phyloP scores from a whole-genome alignment of 352 stramenopile species.

The Phytophthora tentaculata region DNA sequence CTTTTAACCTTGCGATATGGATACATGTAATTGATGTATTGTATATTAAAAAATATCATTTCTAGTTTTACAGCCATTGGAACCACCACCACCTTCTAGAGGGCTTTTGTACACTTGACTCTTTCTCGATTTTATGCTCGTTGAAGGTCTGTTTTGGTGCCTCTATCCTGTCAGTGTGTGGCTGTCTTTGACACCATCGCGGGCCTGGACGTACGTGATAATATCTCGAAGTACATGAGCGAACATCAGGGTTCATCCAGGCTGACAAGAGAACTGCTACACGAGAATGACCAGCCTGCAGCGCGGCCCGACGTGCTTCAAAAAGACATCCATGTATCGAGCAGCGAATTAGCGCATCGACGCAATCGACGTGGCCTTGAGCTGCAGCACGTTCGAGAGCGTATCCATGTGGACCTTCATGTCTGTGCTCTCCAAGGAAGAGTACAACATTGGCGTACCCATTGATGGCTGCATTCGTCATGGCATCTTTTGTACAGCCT shows the following conservation, averaged over 20 bases:
- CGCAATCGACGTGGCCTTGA: conserved; percentile 31
- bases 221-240: conserved; percentile 25
- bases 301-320: conserved; percentile 35
- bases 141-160: not conserved
- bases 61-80: conserved; percentile 23
- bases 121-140: conserved; percentile 9
- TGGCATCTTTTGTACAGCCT: conserved; percentile 45
- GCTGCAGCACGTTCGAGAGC: conserved; percentile 37
- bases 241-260: conserved; percentile 41
- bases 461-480: conserved; percentile 42
- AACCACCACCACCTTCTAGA: conserved; percentile 36
- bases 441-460: conserved; percentile 34
- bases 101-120: conserved; percentile 12
- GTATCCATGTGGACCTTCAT: conserved; percentile 39
- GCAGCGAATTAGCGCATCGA: conserved; percentile 39
- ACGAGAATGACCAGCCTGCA: conserved; percentile 35
- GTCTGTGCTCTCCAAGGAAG: conserved; percentile 42
- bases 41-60: not conserved
- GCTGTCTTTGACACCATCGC: conserved; percentile 37
- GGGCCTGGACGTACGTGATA: conserved; percentile 25
- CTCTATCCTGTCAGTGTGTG: conserved; percentile 8
- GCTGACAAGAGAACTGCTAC: conserved; percentile 33
- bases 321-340: conserved; percentile 45
- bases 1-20: conserved; percentile 9
- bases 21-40: too few species aligned